Percentiles rank a stretch among this genome's conserved stretches.
phyloP scores from a whole-genome alignment of 805 yeast genomes.

The Candida silvicultrix region DNA sequence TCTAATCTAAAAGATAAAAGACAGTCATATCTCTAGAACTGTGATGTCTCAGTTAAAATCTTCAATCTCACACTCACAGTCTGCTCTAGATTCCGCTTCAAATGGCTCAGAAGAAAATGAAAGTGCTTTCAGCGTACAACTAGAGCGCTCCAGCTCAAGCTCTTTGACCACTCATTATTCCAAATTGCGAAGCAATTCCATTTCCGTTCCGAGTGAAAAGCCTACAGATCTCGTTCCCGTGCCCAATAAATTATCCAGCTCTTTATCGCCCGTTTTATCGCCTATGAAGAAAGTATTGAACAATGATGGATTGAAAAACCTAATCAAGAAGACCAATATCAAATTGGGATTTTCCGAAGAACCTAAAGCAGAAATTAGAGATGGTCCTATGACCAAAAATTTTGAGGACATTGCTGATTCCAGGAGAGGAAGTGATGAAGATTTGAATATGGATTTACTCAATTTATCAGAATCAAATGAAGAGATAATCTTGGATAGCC shows the following conservation, averaged over 20 bases:
- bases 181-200: conserved; percentile 9
- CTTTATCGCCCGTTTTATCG: conserved; percentile 4
- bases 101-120: neutral
- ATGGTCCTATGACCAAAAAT: conserved; percentile 18
- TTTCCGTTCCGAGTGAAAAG: neutral
- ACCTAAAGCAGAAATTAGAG: conserved; percentile 6
- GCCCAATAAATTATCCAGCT: conserved; percentile 1
- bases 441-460: neutral
- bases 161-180: conserved; percentile 15
- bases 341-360: conserved; percentile 6
- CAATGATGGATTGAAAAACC: conserved; percentile 4
- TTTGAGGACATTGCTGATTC: conserved; percentile 10
- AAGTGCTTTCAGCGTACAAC: neutral
- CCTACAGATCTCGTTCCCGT: neutral
- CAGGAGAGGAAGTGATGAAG: conserved; percentile 1
- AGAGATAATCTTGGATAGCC: conserved; percentile 14
- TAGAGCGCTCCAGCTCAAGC: conserved; percentile 2
- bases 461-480: conserved; percentile 7
- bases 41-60: neutral
- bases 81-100: neutral
- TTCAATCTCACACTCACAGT: neutral
- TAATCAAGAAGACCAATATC: conserved; percentile 13
- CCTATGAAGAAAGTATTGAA: conserved; percentile 9
- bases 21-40: neutral
- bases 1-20: neutral